These are phyloP conservation scores for Anaeromyces robustus DNA, from an alignment of 192 early-diverging fungal species.

Conservation along the genomic window DNA sequence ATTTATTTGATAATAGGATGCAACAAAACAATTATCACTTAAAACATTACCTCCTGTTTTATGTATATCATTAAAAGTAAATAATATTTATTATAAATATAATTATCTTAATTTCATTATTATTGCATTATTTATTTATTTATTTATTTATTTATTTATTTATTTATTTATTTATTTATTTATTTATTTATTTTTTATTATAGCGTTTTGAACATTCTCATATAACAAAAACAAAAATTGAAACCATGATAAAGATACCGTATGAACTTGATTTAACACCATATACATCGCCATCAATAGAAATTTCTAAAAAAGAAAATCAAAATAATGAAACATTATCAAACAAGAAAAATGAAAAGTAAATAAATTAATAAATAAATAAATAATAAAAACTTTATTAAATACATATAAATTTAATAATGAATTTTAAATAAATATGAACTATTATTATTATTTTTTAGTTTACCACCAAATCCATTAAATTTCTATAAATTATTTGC, in stretches of 20 bases:
- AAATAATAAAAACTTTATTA: constrained; percentile 3
- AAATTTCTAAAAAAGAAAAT: constrained; percentile 15
- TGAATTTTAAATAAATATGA: neutral
- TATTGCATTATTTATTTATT: no score
- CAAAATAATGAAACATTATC: neutral
- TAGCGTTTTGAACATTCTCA: constrained; percentile 72
- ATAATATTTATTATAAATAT: neutral
- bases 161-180: no score
- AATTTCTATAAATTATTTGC: constrained; percentile 78
- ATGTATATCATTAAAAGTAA: neutral
- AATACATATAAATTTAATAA: constrained; percentile 3
- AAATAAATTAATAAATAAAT: constrained; percentile 4
- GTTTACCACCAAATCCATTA: constrained; percentile 29
- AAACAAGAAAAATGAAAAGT: constrained; percentile 3
- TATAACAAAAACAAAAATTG: constrained; percentile 54
- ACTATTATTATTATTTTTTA: constrained; percentile 5
- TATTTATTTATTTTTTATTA: neutral
- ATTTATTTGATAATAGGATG: constrained; percentile 27
- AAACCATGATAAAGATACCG: constrained; percentile 73
- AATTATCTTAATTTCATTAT: no score
- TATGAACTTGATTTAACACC: constrained; percentile 78
- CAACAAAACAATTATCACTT: constrained; percentile 76
- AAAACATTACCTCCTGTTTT: constrained; percentile 67
- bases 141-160: no score
- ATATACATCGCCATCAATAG: constrained; percentile 46